Conservation (phyloP, 345 rosid species). For the Brassica juncea region DNA sequence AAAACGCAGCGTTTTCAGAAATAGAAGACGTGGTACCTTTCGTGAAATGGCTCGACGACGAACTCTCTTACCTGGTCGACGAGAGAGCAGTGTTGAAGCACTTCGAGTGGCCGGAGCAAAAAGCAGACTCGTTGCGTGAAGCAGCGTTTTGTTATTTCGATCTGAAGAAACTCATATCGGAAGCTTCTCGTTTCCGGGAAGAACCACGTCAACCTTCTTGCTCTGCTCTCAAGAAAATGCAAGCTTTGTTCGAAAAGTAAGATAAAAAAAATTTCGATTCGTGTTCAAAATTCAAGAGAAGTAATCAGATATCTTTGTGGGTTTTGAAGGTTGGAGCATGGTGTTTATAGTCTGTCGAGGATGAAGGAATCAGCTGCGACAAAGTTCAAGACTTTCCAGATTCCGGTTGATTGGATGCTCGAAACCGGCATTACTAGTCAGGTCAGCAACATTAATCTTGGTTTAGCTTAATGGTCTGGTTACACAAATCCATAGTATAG, state of each 20-base stretch:
- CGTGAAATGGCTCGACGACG: constrained; percentile 96
- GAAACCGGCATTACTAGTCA: constrained; percentile 86
- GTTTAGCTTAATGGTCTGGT: background rate
- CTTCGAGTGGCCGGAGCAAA: constrained; percentile 93
- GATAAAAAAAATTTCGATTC: background rate
- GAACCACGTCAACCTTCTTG: constrained; percentile 63
- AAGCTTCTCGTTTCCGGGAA: constrained; percentile 74
- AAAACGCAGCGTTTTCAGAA: constrained; percentile 70
- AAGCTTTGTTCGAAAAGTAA: constrained; percentile 87
- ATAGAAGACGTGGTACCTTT: constrained; percentile 94
- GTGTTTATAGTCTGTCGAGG: constrained; percentile 82
- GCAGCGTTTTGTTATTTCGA: constrained; percentile 93
- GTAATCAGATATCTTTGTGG: background rate
- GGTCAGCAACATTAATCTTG: constrained; percentile 46
- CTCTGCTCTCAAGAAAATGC: constrained; percentile 90
- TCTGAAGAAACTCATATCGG: constrained; percentile 74
- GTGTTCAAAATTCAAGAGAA: background rate
- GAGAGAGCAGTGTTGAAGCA: constrained; percentile 92
- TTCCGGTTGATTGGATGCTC: constrained; percentile 94
- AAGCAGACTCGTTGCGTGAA: constrained; percentile 87
- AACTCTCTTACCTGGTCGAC: constrained; percentile 90
- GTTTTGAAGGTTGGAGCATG: constrained; percentile 70
- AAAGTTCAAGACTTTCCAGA: constrained; percentile 63
- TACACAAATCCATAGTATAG: background rate
- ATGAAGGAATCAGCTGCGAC: constrained; percentile 85